Evolutionary conservation across 768 basidiomycete species (phyloP).

Genomic region (Grammothele lineata): DNA sequence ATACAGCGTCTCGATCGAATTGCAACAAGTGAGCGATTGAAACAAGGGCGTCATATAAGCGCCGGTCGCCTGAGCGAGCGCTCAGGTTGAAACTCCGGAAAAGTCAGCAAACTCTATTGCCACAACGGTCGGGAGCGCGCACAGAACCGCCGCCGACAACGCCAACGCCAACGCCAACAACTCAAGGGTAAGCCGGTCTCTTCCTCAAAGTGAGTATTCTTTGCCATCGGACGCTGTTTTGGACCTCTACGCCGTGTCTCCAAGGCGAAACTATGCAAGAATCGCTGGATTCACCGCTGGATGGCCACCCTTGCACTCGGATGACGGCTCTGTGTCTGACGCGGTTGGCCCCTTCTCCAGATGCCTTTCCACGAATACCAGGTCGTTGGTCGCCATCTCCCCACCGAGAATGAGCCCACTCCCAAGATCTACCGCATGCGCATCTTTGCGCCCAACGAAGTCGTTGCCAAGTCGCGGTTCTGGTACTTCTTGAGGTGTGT

Average conservation of each 20-base stretch:
- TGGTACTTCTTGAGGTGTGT: conserved; percentile 96
- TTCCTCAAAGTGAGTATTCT: conserved; percentile 16
- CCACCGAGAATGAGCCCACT: conserved; percentile 86
- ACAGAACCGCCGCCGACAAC: neutral
- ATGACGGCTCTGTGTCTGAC: conserved; percentile 20
- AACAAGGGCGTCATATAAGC: too few relatives aligned
- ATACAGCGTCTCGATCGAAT: too few relatives aligned
- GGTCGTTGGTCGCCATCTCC: conserved; percentile 96
- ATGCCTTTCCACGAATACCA: conserved; percentile 91
- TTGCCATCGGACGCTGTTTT: neutral
- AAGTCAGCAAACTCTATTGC: conserved; percentile 18
- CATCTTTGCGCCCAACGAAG: conserved; percentile 97
- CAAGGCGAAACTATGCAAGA: neutral
- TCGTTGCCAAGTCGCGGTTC: conserved; percentile 98
- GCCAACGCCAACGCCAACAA: conserved; percentile 17
- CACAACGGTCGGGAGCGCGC: too few relatives aligned
- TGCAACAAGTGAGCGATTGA: neutral
- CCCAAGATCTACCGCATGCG: conserved; percentile 99
- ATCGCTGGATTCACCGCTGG: conserved; percentile 21
- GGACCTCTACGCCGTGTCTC: neutral
- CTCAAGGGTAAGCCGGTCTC: conserved; percentile 19
- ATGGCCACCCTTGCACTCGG: conserved; percentile 19
- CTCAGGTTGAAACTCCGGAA: conserved; percentile 2
- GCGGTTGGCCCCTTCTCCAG: conserved; percentile 24
- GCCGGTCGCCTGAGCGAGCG: too few relatives aligned